Percentiles rank a stretch among this genome's conserved stretches.
These are phyloP conservation scores for Gnaphalium uliginosum DNA, from an alignment of 129 eudicot genomes.

Conservation along the genomic window DNA sequence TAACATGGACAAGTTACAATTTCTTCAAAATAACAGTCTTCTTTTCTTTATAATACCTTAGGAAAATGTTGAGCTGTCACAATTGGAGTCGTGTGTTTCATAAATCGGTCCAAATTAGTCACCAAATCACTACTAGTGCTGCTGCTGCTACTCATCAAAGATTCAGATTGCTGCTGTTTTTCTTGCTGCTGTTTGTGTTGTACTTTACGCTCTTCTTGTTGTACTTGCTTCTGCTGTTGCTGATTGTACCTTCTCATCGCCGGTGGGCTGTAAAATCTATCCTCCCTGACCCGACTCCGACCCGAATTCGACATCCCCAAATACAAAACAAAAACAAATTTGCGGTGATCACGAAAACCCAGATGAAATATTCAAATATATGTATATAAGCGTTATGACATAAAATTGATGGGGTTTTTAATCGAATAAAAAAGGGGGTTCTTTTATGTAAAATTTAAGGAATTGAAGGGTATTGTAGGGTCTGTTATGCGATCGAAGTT, in stretches of 20 bases:
- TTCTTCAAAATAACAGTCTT: neutral
- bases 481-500: constrained; percentile 31
- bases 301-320: constrained; percentile 51
- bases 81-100: constrained; percentile 81
- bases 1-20: neutral
- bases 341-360: constrained; percentile 24
- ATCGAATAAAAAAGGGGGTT: constrained; percentile 13
- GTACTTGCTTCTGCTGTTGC: constrained; percentile 44
- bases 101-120: constrained; percentile 83
- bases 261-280: constrained; percentile 87
- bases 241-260: constrained; percentile 66
- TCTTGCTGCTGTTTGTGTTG: constrained; percentile 29
- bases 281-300: constrained; percentile 62
- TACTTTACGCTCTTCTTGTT: constrained; percentile 39
- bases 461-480: constrained; percentile 21
- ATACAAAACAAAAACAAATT: neutral
- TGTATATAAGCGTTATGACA: neutral
- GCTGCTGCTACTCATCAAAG: constrained; percentile 8
- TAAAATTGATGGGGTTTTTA: constrained; percentile 19
- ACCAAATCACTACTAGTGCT: constrained; percentile 9
- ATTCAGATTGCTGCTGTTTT: constrained; percentile 30
- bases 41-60: constrained; percentile 45
- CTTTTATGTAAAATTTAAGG: neutral
- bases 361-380: neutral
- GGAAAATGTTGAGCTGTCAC: constrained; percentile 73